Base-by-base conservation (phyloP, 2,329 filamentous ascomycete genomes). In the Teratosphaeria zuluensis region DNA sequence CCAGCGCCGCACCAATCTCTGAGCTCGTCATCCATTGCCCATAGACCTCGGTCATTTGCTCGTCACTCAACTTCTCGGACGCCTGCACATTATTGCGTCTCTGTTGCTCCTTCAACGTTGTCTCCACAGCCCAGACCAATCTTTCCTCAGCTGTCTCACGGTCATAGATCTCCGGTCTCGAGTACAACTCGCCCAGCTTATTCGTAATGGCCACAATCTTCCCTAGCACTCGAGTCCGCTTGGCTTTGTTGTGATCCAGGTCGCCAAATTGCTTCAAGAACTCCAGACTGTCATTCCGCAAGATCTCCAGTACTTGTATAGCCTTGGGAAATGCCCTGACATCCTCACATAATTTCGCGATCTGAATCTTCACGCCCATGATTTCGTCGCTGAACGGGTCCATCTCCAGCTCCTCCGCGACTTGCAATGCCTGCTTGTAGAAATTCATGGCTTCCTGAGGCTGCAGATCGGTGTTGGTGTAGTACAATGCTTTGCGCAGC, bases 301-400 rank as follows among this genome's bases (percentile, higher is more conserved):
- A 80, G n/a, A 84, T 82, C 72, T 95, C 89, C 33, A 96, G 76
- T 3, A 96, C 84, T 55, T 89, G 83, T 59, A 89, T 85, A 0
- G 91, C 85, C 59, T 85, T 83, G 24, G 83, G 79, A 68, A 85
- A 85, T 66, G 87, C 83, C 33, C 85, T 81, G 16, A 89, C 83
- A 68, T 87, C 86, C 73, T 96, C 90, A 62, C 96, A 80, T 80
- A 95, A 85, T 9, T 81, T 81, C 1, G 90, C 85, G 8, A 95
- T 80, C 70, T 92, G 85, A 55, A 97, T 86, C 69, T 91, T 90
- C 56, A 97, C 85, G 8, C 94, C 94, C 65, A 96, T 80, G 35
- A 96, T 86, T 71, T 96, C 92, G 66, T 96, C 89, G 3, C 89
- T 92, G 71, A 92, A 95, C 0, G 89, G 90, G 69, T 97, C 90